Percentiles rank a stretch among this genome's conserved stretches.
phyloP scores from a whole-genome alignment of 805 yeast genomes.

The Tetrapisispora iriomotensis region DNA sequence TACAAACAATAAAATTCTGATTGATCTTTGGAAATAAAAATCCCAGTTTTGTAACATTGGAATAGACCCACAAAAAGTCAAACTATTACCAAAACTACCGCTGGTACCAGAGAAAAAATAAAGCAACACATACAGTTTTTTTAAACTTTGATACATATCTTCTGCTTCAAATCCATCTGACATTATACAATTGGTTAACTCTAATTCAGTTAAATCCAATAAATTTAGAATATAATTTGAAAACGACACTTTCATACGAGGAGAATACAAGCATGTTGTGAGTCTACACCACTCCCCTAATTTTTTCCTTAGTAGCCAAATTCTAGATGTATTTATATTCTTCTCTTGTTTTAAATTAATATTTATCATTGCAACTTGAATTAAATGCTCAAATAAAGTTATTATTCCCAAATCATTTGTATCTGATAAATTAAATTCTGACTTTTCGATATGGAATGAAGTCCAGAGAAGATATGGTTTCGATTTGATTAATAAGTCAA shows the following conservation, averaged over 20 bases:
- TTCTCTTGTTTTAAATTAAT: conserved; percentile 3
- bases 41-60: conserved; percentile 17
- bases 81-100: conserved; percentile 9
- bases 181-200: conserved; percentile 8
- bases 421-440: background rate
- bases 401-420: conserved; percentile 10
- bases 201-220: conserved; percentile 5
- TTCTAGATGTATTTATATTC: conserved; percentile 4
- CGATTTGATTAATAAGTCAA: conserved; percentile 18
- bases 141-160: conserved; percentile 6
- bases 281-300: conserved; percentile 20
- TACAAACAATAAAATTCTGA: conserved; percentile 20
- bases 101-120: conserved; percentile 17
- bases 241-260: background rate
- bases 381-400: conserved; percentile 10
- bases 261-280: conserved; percentile 9
- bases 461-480: conserved; percentile 15
- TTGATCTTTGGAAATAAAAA: conserved; percentile 17
- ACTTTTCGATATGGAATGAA: background rate
- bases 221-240: conserved; percentile 7
- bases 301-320: conserved; percentile 22
- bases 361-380: conserved; percentile 11
- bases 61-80: conserved; percentile 12
- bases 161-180: conserved; percentile 7
- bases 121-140: conserved; percentile 13